These are phyloP conservation scores for Dispira simplex DNA, from an alignment of 192 early-diverging fungal species.

Conservation along the genomic window DNA sequence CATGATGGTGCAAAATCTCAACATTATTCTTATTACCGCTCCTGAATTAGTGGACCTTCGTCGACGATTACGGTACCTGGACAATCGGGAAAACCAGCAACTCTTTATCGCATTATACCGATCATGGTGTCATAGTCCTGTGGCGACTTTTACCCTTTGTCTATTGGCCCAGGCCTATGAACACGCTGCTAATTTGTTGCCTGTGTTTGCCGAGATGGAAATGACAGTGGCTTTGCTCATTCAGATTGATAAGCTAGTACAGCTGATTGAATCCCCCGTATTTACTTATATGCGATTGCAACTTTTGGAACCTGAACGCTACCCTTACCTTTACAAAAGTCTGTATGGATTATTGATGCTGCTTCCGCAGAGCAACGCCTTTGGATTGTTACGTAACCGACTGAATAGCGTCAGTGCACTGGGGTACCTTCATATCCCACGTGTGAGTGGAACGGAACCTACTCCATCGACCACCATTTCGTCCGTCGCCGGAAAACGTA, in stretches of 20 bases:
- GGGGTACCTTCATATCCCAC: conserved; percentile 35
- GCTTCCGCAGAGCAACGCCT: conserved; percentile 90
- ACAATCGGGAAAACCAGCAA: conserved; percentile 58
- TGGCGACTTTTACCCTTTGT: conserved; percentile 85
- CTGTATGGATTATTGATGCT: conserved; percentile 96
- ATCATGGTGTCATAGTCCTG: conserved; percentile 95
- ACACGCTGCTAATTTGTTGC: conserved; percentile 66
- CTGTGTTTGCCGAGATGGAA: conserved; percentile 79
- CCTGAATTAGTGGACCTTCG: conserved; percentile 78
- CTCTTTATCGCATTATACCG: conserved; percentile 79
- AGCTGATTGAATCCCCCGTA: conserved; percentile 92
- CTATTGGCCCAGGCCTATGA: conserved; percentile 96
- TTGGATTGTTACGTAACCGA: conserved; percentile 89
- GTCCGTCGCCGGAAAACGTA: no score
- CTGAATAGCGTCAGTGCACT: conserved; percentile 67
- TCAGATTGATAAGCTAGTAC: conserved; percentile 96
- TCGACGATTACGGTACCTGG: conserved; percentile 59
- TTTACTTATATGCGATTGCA: conserved; percentile 92
- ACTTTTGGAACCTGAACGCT: conserved; percentile 76
- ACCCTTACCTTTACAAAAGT: conserved; percentile 83
- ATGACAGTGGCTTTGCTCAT: conserved; percentile 89
- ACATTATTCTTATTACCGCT: conserved; percentile 90
- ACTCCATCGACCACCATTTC: no score
- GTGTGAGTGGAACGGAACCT: no score
- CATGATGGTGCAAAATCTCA: conserved; percentile 96